Conservation (phyloP, 306 rosid genomes). For the Medicago arabica region DNA sequence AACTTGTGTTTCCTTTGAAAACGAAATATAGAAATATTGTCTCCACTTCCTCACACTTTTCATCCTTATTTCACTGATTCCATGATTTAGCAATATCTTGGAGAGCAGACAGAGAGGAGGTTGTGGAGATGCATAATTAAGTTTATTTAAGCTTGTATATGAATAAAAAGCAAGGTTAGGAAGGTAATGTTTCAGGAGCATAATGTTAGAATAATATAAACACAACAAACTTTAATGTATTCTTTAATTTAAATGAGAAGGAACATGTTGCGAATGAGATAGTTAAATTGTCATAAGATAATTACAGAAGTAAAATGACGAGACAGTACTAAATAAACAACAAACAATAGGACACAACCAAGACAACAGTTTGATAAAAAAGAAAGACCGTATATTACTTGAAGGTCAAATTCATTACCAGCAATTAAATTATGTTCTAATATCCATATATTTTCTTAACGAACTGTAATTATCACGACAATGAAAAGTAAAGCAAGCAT, state of each 20-base stretch:
- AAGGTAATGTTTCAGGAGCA: slow-evolving; percentile 21
- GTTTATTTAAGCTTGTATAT: background rate
- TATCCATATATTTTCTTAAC: slow-evolving; percentile 8
- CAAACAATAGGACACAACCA: slow-evolving; percentile 19
- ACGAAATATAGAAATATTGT: slow-evolving; percentile 11
- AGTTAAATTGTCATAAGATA: slow-evolving; percentile 3
- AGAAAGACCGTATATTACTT: background rate
- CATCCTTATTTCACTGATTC: slow-evolving; percentile 23
- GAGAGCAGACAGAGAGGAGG: slow-evolving; percentile 13
- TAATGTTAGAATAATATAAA: slow-evolving; percentile 13
- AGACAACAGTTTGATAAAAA: slow-evolving; percentile 6
- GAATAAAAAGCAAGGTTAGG: slow-evolving; percentile 3
- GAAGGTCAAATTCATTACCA: slow-evolving; percentile 17
- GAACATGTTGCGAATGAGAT: slow-evolving; percentile 25
- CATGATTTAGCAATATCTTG: slow-evolving; percentile 15
- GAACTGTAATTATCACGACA: background rate
- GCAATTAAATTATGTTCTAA: background rate
- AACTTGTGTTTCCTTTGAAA: slow-evolving; percentile 11
- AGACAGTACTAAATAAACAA: slow-evolving; percentile 23
- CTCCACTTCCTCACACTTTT: background rate
- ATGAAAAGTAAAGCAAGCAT: slow-evolving; percentile 10
- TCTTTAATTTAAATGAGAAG: slow-evolving; percentile 21
- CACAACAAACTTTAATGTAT: slow-evolving; percentile 3
- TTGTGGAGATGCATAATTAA: slow-evolving; percentile 16
- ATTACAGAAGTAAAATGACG: slow-evolving; percentile 25